These are phyloP conservation scores for Kockovaella imperatae DNA, from an alignment of 768 basidiomycete genomes.

Conservation along the genomic window DNA sequence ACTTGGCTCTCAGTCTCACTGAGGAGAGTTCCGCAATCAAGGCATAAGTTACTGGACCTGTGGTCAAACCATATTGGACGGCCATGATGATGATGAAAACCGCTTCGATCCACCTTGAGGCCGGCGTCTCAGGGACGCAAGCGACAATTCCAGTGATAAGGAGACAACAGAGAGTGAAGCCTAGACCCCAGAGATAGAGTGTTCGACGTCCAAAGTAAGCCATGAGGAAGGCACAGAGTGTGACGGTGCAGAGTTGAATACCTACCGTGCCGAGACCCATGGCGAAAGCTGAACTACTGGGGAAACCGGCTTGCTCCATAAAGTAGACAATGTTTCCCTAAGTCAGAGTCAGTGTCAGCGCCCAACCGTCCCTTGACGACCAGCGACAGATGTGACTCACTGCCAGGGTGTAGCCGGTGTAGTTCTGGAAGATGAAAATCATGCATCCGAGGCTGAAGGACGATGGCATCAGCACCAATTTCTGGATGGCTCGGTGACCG, in stretches of 20 bases:
- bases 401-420: constrained; percentile 35
- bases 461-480: no score
- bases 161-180: constrained; percentile 26
- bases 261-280: constrained; percentile 35
- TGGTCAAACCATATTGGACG: background rate
- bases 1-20: background rate
- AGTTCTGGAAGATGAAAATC: constrained; percentile 30
- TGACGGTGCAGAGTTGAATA: constrained; percentile 16
- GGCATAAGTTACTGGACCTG: background rate
- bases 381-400: constrained; percentile 33
- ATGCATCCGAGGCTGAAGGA: no score
- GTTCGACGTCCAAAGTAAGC: background rate
- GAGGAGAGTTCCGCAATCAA: background rate
- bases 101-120: no score
- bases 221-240: constrained; percentile 14
- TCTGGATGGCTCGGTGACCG: no score
- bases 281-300: constrained; percentile 22
- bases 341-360: no score
- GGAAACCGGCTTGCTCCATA: constrained; percentile 36
- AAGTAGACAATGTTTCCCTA: no score
- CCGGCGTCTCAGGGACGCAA: no score
- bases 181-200: constrained; percentile 5
- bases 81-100: no score
- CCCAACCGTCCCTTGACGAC: no score
- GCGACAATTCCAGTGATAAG: constrained; percentile 33